Percentiles rank a stretch among this genome's conserved stretches.
Conservation (phyloP, 2,329 filamentous ascomycete species). For the Lasiodiplodia gonubiensis region DNA sequence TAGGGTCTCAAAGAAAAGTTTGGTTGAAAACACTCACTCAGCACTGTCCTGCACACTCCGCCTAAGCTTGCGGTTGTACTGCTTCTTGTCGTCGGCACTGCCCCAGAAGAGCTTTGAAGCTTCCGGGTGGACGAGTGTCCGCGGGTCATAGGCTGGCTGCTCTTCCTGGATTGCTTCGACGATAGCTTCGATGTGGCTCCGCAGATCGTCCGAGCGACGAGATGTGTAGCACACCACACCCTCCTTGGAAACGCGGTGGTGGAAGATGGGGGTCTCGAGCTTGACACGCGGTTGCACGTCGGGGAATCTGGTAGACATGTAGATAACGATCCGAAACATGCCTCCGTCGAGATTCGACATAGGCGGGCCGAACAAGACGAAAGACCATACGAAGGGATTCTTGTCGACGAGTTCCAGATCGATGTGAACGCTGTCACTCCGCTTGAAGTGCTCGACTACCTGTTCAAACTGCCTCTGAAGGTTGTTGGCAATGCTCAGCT, state of each 20-base stretch:
- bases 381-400: slow-evolving; percentile 87
- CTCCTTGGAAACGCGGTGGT: slow-evolving; percentile 81
- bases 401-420: slow-evolving; percentile 76
- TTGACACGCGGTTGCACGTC: slow-evolving; percentile 84
- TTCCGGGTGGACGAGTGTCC: slow-evolving; percentile 84
- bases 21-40: slow-evolving; percentile 41
- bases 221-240: slow-evolving; percentile 78
- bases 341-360: slow-evolving; percentile 95
- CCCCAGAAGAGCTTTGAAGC: slow-evolving; percentile 90
- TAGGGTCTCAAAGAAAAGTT: not conserved
- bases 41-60: slow-evolving; percentile 70
- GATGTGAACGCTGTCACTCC: slow-evolving; percentile 70
- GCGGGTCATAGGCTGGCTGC: slow-evolving; percentile 84
- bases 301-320: slow-evolving; percentile 84
- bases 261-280: slow-evolving; percentile 82
- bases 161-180: slow-evolving; percentile 86
- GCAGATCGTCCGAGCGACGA: slow-evolving; percentile 77
- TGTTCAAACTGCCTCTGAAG: slow-evolving; percentile 85
- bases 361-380: slow-evolving; percentile 88
- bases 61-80: slow-evolving; percentile 81
- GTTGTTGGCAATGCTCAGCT: slow-evolving; percentile 78
- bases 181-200: slow-evolving; percentile 82
- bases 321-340: slow-evolving; percentile 79
- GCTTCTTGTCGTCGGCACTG: slow-evolving; percentile 74
- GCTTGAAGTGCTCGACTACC: slow-evolving; percentile 75